Evolutionary conservation across 1,284 basidiomycete genomes (phyloP), one percentile per base, ranked within the genome.

Genomic region (Cerrena zonata): DNA sequence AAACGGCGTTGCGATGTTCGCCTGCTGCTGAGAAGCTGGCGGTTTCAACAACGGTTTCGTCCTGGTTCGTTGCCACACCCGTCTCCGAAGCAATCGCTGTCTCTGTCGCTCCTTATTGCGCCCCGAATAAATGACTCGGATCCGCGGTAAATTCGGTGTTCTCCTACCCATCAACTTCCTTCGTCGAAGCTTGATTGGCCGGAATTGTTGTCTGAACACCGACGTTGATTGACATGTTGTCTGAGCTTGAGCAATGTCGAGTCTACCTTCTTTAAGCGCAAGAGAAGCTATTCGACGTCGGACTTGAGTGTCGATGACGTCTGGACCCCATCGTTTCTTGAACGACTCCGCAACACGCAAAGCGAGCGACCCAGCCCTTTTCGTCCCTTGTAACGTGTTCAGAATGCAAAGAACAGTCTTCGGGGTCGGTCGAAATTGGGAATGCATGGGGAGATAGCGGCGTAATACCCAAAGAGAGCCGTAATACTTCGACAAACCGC

Each of bases 381-480:
- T 73, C 22, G 71, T 72, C 44, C 63, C 58, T 45, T 65, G 66
- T 45, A 89, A 67, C 47, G 74, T 70, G 34, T 73, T 66, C 34
- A 89, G 71, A 40, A 88, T 68, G 27, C 82, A 66, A 58, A 74
- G 77, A 21, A 89, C 61, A 1, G 86, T 87, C n/a, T 68, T 72
- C n/a, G 82, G 65, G 30, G 74, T 78, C 19, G 86, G 86, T 26
- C 59, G 68, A 34, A 89, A 60, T 48, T 65, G 65, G 11, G 72
- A 69, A 59, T 82, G 77, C 45, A 73, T 53, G 21, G 59, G 59
- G 40, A 84, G 57, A 37, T 86, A 68, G 21, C 66, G 66, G 50
- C 68, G 58, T 26, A 65, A 47, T 25, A 53, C 79, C 63, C 39
- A 67, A 65, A 58, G 70, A 64, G 50, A 73, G 58, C 47, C 60